These are phyloP conservation scores for Saccharomycopsis sp. DNA, from an alignment of 805 yeast species.

Conservation along the genomic window DNA sequence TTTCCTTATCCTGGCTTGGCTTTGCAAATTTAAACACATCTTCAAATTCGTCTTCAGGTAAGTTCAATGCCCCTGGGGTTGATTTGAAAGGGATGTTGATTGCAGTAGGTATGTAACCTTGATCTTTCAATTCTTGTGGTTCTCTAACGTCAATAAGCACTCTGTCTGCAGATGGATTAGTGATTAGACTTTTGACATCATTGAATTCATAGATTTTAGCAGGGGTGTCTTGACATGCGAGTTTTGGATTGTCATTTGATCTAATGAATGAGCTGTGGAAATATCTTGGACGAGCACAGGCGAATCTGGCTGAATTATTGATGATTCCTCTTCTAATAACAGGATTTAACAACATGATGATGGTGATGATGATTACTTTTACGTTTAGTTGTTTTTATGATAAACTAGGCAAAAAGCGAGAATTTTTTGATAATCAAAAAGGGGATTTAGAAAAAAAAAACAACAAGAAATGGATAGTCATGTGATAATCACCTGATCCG, in stretches of 20 bases:
- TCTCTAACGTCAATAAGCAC: constrained; percentile 87
- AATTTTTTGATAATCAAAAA: too few relatives aligned
- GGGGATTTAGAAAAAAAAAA: too few relatives aligned
- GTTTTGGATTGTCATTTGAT: constrained; percentile 3
- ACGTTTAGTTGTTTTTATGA: too few relatives aligned
- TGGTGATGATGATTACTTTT: too few relatives aligned
- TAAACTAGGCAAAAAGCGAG: too few relatives aligned
- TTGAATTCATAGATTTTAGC: constrained; percentile 49
- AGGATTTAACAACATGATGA: too few relatives aligned
- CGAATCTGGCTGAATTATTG: too few relatives aligned
- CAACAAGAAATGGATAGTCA: too few relatives aligned
- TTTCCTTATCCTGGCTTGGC: constrained; percentile 62
- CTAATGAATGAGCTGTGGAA: background rate
- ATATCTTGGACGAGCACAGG: too few relatives aligned
- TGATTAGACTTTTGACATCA: constrained; percentile 43
- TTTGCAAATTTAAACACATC: constrained; percentile 76
- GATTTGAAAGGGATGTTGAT: constrained; percentile 85
- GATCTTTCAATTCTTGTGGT: constrained; percentile 61
- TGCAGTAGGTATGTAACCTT: constrained; percentile 78
- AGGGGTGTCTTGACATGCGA: constrained; percentile 7
- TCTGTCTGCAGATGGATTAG: constrained; percentile 34
- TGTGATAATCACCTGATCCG: too few relatives aligned
- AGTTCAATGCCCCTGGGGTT: constrained; percentile 86
- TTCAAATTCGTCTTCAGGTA: constrained; percentile 70
- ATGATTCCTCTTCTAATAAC: too few relatives aligned